Conservation (phyloP, 2,329 filamentous ascomycete species). For the Diaporthe destruens region DNA sequence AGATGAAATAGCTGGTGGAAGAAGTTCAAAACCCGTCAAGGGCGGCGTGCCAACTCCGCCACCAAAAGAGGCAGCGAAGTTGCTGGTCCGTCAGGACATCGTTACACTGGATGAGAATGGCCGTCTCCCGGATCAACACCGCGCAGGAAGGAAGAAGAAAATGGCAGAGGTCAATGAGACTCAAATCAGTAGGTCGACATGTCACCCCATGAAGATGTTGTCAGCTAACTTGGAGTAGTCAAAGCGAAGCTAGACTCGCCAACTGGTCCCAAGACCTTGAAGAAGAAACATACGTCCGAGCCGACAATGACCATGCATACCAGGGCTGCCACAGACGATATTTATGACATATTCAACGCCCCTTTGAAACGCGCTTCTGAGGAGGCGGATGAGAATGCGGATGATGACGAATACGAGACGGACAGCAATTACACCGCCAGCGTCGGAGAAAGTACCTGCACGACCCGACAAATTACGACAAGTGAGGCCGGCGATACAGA, state of each 20-base stretch:
- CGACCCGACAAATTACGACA: constrained; percentile 74
- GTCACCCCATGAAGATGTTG: background rate
- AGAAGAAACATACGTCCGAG: constrained; percentile 76
- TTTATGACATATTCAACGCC: constrained; percentile 96
- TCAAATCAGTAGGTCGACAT: constrained; percentile 79
- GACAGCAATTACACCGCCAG: constrained; percentile 82
- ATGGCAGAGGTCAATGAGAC: constrained; percentile 89
- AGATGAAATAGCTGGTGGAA: constrained; percentile 47
- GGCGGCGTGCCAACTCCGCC: constrained; percentile 48
- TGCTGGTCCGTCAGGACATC: constrained; percentile 59
- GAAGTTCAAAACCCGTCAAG: constrained; percentile 42
- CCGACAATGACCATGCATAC: constrained; percentile 99
- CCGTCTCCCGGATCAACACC: constrained; percentile 58
- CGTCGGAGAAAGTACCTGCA: constrained; percentile 85
- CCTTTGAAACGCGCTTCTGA: constrained; percentile 66
- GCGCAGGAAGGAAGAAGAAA: constrained; percentile 77
- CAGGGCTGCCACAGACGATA: constrained; percentile 93
- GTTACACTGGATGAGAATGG: constrained; percentile 72
- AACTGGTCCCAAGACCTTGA: constrained; percentile 84
- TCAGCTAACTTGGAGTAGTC: constrained; percentile 66
- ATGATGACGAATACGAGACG: constrained; percentile 78
- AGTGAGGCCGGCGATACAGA: constrained; percentile 58
- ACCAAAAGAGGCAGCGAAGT: constrained; percentile 51
- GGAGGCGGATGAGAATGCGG: constrained; percentile 60
- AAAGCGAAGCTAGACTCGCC: constrained; percentile 95